These are phyloP conservation scores for Thalassiosira exigua DNA, from an alignment of 352 stramenopile genomes.

Conservation along the genomic window DNA sequence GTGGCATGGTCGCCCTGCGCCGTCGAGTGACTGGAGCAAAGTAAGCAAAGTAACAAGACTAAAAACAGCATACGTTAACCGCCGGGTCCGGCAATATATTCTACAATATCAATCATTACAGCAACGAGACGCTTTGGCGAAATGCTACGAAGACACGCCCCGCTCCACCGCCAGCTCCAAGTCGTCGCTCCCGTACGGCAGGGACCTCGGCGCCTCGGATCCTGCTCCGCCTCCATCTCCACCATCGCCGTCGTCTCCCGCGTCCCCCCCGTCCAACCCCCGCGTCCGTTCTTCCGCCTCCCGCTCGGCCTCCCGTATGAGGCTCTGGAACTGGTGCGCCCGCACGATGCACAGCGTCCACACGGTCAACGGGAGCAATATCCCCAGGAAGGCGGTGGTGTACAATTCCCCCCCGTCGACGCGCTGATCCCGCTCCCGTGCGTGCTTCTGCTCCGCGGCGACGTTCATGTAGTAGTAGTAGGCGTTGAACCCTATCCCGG, in stretches of 20 bases:
- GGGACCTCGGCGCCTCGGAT: slow-evolving; percentile 5
- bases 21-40: no score
- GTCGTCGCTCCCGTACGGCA: slow-evolving; percentile 51
- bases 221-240: slow-evolving; percentile 3
- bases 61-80: no score
- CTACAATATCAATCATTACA: no score
- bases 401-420: slow-evolving; percentile 36
- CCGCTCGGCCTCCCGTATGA: slow-evolving; percentile 72
- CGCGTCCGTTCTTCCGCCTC: slow-evolving; percentile 53
- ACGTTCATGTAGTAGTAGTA: slow-evolving; percentile 73
- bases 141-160: slow-evolving; percentile 18
- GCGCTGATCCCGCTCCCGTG: slow-evolving; percentile 33
- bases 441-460: slow-evolving; percentile 44
- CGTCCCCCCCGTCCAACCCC: slow-evolving; percentile 14
- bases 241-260: neutral
- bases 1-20: no score
- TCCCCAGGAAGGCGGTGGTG: slow-evolving; percentile 57
- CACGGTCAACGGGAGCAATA: slow-evolving; percentile 70
- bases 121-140: neutral
- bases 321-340: slow-evolving; percentile 72
- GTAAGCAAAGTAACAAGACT: no score
- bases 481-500: slow-evolving; percentile 64
- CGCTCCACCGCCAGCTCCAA: slow-evolving; percentile 37
- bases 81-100: no score
- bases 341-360: slow-evolving; percentile 76